Evolutionary conservation across 1,284 basidiomycete genomes (phyloP), one percentile per base, ranked within the genome.

Genomic region (Coniophora puteana): DNA sequence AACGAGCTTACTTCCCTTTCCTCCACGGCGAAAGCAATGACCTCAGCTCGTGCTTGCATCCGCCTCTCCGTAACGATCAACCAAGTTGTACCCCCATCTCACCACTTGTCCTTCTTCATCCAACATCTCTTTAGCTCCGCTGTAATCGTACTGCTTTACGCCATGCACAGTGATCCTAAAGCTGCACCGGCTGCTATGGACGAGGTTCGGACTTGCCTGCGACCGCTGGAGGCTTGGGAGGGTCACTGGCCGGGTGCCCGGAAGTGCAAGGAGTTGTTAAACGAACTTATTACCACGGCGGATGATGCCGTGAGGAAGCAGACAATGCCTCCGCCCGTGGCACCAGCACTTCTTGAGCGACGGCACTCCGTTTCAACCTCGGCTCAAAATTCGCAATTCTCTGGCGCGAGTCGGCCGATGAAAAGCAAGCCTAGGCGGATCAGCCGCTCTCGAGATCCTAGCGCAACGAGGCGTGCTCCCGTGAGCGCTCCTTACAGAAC

Each of bases 71-170:
- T 89, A 28, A 88, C 89, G 12, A 86, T 91, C 64, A 87, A 82
- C 57, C 82, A 88, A 51, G 80, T 88, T 35, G 85, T 93, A 1
- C 89, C 91, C 4, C 77, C 87, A 4, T 90, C 89, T 11, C 91
- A 93, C 56, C 89, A 93, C 59, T 74, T 93, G 26, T 89, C 90
- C 2, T 90, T 93, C 61, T 93, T 90, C 69, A 89, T 92, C 43
- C 91, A 93, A 56, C 89, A 91, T 53, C 74, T 93, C 14, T 93
- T 93, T 71, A 91, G 88, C 51, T 91, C 89, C 22, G 88, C 89
- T 2, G 88, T 93, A 43, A 90, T 93, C 53, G 80, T 93, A 33
- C 67, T 93, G 26, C 69, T 93, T 3, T 93, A 86, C 62, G 86
- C 91, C 36, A 92, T 93, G 76, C 89, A 92, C 58, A 56, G 77